Evolutionary conservation across 768 basidiomycete genomes (phyloP).

Genomic region (Hirschioporus abietinus): DNA sequence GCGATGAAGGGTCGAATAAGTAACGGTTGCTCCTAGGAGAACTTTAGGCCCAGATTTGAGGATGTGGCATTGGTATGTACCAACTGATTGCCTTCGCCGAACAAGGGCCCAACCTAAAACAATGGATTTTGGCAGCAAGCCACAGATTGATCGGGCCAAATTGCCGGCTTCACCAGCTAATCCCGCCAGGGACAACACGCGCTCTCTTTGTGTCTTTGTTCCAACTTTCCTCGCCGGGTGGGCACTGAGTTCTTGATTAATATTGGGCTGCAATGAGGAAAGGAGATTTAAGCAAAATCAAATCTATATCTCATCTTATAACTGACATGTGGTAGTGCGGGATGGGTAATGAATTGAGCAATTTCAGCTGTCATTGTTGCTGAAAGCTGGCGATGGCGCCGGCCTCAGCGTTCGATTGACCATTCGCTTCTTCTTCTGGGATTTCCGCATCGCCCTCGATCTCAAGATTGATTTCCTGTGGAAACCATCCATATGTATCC

Average conservation of each 20-base stretch:
- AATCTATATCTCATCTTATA: background rate
- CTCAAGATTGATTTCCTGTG: constrained; percentile 19
- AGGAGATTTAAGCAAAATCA: background rate
- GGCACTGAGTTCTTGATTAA: background rate
- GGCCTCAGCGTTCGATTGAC: background rate
- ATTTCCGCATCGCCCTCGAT: background rate
- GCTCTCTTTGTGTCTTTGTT: constrained; percentile 1
- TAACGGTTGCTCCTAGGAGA: background rate
- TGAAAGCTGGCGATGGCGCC: background rate
- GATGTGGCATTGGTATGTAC: background rate
- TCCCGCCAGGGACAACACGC: background rate
- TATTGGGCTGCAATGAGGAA: background rate
- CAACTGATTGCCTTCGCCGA: background rate
- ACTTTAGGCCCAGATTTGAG: background rate
- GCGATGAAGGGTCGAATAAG: background rate
- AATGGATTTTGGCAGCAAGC: background rate
- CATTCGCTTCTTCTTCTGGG: background rate
- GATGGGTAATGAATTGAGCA: background rate
- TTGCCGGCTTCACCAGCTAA: background rate
- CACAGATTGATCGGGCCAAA: background rate
- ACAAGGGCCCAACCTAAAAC: background rate
- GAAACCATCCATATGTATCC: constrained; percentile 63
- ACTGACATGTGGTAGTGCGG: background rate
- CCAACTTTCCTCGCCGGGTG: background rate
- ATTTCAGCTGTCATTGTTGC: background rate